Evolutionary conservation across 495 filamentous ascomycete genomes (phyloP), one percentile per base, ranked within the genome.

Genomic region (Neurospora terricola): DNA sequence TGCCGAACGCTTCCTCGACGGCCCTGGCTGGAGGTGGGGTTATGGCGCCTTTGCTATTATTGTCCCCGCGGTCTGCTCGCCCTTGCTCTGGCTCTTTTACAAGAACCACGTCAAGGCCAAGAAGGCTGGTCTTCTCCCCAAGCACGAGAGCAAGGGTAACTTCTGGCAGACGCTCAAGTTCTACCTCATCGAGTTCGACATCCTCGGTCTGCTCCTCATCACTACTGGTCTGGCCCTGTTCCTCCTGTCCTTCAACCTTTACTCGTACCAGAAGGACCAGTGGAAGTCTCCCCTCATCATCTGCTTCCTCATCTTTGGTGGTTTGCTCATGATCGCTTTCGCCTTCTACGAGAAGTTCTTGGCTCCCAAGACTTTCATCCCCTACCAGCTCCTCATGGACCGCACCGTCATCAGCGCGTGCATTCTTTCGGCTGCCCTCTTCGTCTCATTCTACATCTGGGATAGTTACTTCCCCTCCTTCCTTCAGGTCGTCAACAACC

Each of bases 361-460:
- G 66, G 84, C 91, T 12, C 85, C 86, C 70, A 77, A 78, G 30
- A 85, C 86, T 11, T 91, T 93, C 76, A 84, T 93, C 48, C 84
- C 85, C 23, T 91, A 86, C 77, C 80, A 86, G 39, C 82, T 92
- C 3, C 81, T 93, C 70, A 85, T 78, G 71, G 87, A 91, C 72
- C 89, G 89, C 45, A 92, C 90, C 69, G 87, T 92, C 37, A 73
- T 91, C 0, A 89, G 89, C 30, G 88, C 90, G n/a, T 90, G 86
- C 73, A 70, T 88, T 21, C 80, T 91, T 8, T 82, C 87, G 7
- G 83, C 81, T 6, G 75, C 83, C 5, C 75, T 91, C 10, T 91
- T 89, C 74, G 82, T 93, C 80, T 87, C 85, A 59, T 92, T 88
- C 80, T 90, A 88, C 79, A 88, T 86, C 76, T 94, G 90, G 90